Conservation (phyloP, 1,284 basidiomycete genomes). For the Leccinum pachyderme region DNA sequence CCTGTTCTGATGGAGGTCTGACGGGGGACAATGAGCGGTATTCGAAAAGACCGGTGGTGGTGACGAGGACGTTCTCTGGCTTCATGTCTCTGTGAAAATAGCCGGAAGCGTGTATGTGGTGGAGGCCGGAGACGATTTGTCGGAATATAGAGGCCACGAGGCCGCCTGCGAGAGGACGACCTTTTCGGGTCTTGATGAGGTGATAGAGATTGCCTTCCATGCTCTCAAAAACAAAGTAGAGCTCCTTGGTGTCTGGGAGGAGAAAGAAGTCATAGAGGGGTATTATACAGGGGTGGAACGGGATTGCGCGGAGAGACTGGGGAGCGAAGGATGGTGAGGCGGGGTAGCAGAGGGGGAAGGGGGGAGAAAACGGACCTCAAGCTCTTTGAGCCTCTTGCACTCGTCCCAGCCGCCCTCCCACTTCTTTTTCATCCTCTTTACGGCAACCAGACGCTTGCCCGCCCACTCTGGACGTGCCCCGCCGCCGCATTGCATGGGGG, state of each 20-base stretch:
- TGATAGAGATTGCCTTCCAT: constrained; percentile 99
- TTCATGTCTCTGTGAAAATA: constrained; percentile 99
- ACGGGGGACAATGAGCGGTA: constrained; percentile 79
- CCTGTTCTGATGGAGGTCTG: constrained; percentile 73
- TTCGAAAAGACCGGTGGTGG: constrained; percentile 95
- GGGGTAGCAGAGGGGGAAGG: constrained; percentile 8
- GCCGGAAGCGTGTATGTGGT: constrained; percentile 90
- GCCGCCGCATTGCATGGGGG: constrained; percentile 88
- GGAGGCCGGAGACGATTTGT: constrained; percentile 87
- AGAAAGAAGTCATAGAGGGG: constrained; percentile 99
- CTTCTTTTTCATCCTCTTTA: constrained; percentile 98
- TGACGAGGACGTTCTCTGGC: constrained; percentile 99
- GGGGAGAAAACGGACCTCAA: constrained; percentile 67
- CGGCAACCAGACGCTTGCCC: constrained; percentile 92
- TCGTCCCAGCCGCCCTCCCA: constrained; percentile 98
- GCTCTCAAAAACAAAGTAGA: constrained; percentile 99
- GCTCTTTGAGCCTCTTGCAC: constrained; percentile 92
- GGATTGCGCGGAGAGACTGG: constrained; percentile 90
- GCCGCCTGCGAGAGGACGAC: constrained; percentile 90
- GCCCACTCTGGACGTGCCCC: constrained; percentile 91
- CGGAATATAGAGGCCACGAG: constrained; percentile 94
- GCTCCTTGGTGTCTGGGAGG: constrained; percentile 87
- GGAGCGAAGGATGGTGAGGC: constrained; percentile 8
- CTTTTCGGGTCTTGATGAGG: constrained; percentile 96
- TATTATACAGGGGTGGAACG: constrained; percentile 96